Evolutionary conservation across 129 eudicot genomes (phyloP).

Genomic region (Escallonia rubra): DNA sequence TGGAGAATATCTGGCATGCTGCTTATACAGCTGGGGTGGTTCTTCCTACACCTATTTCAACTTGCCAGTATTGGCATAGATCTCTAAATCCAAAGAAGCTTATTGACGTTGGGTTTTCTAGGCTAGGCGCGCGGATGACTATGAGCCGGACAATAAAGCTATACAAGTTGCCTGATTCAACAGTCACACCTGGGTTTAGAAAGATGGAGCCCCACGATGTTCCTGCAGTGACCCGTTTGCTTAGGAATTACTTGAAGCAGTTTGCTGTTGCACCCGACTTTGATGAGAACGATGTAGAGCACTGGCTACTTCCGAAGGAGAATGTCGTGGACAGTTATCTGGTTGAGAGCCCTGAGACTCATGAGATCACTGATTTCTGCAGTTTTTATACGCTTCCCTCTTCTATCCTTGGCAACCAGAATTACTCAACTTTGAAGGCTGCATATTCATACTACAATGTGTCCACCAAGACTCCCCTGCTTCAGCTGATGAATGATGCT

Average conservation of each 20-base stretch:
- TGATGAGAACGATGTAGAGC: slow-evolving; percentile 60
- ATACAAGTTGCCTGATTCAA: slow-evolving; percentile 40
- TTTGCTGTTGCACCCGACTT: slow-evolving; percentile 57
- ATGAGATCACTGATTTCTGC: slow-evolving; percentile 52
- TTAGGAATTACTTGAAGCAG: slow-evolving; percentile 42
- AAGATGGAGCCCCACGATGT: slow-evolving; percentile 63
- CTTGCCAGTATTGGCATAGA: slow-evolving; percentile 69
- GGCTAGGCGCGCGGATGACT: slow-evolving; percentile 59
- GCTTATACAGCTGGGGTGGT: slow-evolving; percentile 72
- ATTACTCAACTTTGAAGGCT: slow-evolving; percentile 46
- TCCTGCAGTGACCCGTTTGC: slow-evolving; percentile 52
- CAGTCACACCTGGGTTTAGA: slow-evolving; percentile 48
- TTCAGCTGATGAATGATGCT: slow-evolving; percentile 63
- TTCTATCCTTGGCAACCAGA: slow-evolving; percentile 50
- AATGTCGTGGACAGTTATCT: slow-evolving; percentile 47
- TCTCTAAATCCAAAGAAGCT: slow-evolving; percentile 57
- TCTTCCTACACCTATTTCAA: slow-evolving; percentile 55
- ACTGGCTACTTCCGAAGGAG: slow-evolving; percentile 59
- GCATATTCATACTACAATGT: slow-evolving; percentile 71
- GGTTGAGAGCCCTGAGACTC: slow-evolving; percentile 55
- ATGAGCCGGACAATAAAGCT: slow-evolving; percentile 66
- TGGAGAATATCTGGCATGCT: slow-evolving; percentile 69
- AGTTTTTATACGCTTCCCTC: slow-evolving; percentile 58
- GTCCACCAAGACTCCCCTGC: slow-evolving; percentile 46
- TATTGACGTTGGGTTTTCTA: slow-evolving; percentile 61